Evolutionary conservation across 371 early-diverging fungal genomes (phyloP).

Genomic region (Umbelopsis sp.): DNA sequence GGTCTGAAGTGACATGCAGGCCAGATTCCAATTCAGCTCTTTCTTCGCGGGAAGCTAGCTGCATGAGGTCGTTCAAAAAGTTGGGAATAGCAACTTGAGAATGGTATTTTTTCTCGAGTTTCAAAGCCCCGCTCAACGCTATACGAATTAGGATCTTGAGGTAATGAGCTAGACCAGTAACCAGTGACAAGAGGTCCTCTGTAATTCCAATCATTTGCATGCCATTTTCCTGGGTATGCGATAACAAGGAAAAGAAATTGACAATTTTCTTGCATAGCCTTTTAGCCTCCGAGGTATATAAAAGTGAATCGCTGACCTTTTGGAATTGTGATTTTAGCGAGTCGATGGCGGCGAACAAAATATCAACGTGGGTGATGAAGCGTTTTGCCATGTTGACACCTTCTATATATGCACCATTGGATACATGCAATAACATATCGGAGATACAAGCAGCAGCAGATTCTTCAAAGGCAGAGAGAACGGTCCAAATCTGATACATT

Average conservation of each 20-base stretch:
- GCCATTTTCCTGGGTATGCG: constrained; percentile 65
- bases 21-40: constrained; percentile 31
- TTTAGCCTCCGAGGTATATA: constrained; percentile 72
- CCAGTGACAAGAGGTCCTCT: constrained; percentile 80
- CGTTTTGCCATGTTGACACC: constrained; percentile 81
- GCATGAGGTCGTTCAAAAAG: constrained; percentile 66
- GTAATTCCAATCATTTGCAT: constrained; percentile 64
- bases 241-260: constrained; percentile 81
- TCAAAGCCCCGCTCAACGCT: constrained; percentile 79
- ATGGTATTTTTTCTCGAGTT: constrained; percentile 53
- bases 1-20: constrained; percentile 62
- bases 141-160: constrained; percentile 82
- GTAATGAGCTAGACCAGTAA: constrained; percentile 83
- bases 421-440: constrained; percentile 87
- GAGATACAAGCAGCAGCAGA: constrained; percentile 91
- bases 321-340: constrained; percentile 22
- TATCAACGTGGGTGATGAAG: constrained; percentile 87
- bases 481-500: constrained; percentile 83
- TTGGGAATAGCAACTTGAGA: constrained; percentile 50
- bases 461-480: constrained; percentile 90
- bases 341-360: constrained; percentile 84
- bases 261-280: constrained; percentile 56
- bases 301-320: constrained; percentile 31
- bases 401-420: constrained; percentile 74
- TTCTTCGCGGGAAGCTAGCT: constrained; percentile 49